These are phyloP conservation scores for Boletus huronensis DNA, from an alignment of 768 basidiomycete genomes.

Conservation along the genomic window DNA sequence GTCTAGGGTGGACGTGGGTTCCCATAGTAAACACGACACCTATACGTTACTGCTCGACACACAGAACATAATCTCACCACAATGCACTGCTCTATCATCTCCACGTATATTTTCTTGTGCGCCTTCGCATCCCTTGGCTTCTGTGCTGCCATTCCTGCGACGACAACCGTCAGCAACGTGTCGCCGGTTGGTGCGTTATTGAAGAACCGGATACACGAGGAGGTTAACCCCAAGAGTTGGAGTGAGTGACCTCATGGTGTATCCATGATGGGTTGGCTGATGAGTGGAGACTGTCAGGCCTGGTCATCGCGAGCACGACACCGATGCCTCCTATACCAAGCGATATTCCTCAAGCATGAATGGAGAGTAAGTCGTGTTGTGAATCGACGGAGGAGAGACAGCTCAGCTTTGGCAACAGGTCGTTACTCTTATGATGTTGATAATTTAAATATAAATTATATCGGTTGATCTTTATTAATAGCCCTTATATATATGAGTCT, in stretches of 20 bases:
- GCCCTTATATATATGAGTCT: too few species aligned
- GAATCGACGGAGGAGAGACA: background rate
- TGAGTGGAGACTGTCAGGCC: background rate
- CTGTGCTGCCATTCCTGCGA: slow-evolving; percentile 10
- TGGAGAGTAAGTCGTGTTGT: background rate
- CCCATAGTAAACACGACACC: background rate
- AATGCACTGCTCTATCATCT: slow-evolving; percentile 15
- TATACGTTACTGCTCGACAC: background rate
- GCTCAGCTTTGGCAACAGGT: background rate
- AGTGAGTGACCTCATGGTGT: slow-evolving; percentile 2
- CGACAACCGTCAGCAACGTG: background rate
- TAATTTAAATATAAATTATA: background rate
- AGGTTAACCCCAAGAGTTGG: slow-evolving; percentile 9
- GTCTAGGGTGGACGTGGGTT: background rate
- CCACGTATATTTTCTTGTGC: slow-evolving; percentile 13
- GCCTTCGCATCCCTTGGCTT: slow-evolving; percentile 14
- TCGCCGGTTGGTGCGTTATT: slow-evolving; percentile 11
- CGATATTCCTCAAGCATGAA: background rate
- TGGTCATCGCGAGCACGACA: background rate
- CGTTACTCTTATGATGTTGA: background rate
- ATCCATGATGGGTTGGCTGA: slow-evolving; percentile 2
- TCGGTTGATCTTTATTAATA: too few species aligned
- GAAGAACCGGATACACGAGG: slow-evolving; percentile 23
- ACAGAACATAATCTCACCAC: background rate
- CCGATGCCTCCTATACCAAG: background rate